Base-by-base conservation (phyloP, 164 flowering plant genomes). In the Macadamia integrifolia region DNA sequence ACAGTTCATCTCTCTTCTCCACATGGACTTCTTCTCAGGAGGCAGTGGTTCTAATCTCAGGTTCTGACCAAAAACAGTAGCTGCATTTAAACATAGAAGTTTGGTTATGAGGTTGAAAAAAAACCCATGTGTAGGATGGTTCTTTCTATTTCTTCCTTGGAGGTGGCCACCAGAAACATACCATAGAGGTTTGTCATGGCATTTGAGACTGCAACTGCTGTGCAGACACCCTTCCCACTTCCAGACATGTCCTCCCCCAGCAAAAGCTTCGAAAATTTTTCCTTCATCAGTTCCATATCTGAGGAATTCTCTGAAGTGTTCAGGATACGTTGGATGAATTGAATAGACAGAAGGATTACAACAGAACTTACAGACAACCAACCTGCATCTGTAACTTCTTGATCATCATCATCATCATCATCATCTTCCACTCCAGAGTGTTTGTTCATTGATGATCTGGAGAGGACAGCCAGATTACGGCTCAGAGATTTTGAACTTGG, bases 201-300 rank as follows among this genome's bases (percentile, higher is more conserved):
- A 74, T 95, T 95, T 49, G 99, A 95, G 74, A 95, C 84, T 43
- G 98, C 81, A 1, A 91, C 88, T 1, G 98, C 96, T 1, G 97
- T 85, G 79, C 89, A 86, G 58, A 95, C 99, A 0, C 99, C 99
- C 78, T 91, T 91, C 10, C 98, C 99, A 66, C 92, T 61, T 66
- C 99, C 99, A 17, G 98, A 95, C 99, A 95, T 95, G 81, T 95
- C 98, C 78, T 92, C 98, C 1, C 99, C 99, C 23, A 95, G 74
- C 79, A 95, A 71, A 68, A 95, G 93, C 86, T 89, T 95, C 50
- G 98, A 85, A 69, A 92, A 95, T 70, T 86, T 87, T 69, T 92
- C 98, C 82, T 84, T 91, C 98, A 92, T 92, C 82, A 80, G 62
- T 44, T 91, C 96, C 32, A 88, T 72, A 58, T 88, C 96, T 88